phyloP scores from a whole-genome alignment of 495 filamentous ascomycete genomes.

The Penicillium coprophilum region DNA sequence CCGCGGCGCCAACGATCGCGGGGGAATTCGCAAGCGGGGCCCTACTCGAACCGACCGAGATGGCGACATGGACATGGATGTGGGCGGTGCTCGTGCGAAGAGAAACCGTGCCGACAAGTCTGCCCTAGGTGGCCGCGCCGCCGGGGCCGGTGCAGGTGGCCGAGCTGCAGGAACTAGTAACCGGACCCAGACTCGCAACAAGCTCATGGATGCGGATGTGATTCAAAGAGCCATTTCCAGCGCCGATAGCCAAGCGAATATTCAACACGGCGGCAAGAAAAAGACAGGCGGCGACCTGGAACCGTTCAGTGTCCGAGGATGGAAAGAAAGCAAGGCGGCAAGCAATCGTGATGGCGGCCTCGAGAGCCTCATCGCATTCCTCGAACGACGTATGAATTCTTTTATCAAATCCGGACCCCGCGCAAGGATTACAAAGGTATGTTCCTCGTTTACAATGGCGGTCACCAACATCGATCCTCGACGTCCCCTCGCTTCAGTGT shows the following conservation, averaged over 20 bases:
- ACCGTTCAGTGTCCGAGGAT: conserved; percentile 62
- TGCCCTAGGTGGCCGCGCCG: conserved; percentile 6
- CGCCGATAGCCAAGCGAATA: conserved; percentile 39
- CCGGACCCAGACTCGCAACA: conserved; percentile 30
- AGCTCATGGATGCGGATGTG: conserved; percentile 31
- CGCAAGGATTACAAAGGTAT: conserved; percentile 82
- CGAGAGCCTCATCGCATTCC: conserved; percentile 67
- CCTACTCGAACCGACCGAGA: conserved; percentile 65
- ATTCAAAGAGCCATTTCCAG: conserved; percentile 47
- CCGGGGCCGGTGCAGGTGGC: conserved; percentile 3
- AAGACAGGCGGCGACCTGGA: conserved; percentile 22
- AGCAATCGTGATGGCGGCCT: conserved; percentile 69
- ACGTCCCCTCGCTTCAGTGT: conserved; percentile 52
- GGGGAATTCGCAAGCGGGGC: conserved; percentile 72
- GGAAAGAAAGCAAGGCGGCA: conserved; percentile 73
- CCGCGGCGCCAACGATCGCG: conserved; percentile 46
- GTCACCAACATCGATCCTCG: conserved; percentile 53
- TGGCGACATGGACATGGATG: conserved; percentile 81
- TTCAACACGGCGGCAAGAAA: conserved; percentile 38
- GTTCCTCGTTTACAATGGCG: conserved; percentile 54
- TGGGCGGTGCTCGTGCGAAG: conserved; percentile 39
- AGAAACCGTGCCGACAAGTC: conserved; percentile 34
- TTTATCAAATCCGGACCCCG: conserved; percentile 48
- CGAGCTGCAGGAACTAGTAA: conserved; percentile 16
- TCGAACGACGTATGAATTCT: conserved; percentile 71